A percentile compares a stretch with the other conserved stretches of the same genome.
phyloP scores from a whole-genome alignment of 176 grass and related monocot genomes.

The Areca catechu region DNA sequence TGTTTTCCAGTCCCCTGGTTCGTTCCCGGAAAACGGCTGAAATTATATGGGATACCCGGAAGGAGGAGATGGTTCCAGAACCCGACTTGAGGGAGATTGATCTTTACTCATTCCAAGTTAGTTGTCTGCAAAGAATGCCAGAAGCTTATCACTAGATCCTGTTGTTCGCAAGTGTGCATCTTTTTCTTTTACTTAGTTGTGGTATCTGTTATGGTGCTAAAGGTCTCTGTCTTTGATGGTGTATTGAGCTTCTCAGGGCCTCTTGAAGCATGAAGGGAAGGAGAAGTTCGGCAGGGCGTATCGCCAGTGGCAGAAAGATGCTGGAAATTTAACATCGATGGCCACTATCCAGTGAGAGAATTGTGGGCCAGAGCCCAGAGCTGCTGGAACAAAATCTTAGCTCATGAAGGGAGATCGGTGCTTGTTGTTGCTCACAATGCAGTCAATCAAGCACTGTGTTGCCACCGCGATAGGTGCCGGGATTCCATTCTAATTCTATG shows the following conservation, averaged over 20 bases:
- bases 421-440: constrained; percentile 96
- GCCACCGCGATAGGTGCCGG: constrained; percentile 63
- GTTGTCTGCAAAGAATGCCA: neutral
- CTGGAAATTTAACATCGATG: constrained; percentile 58
- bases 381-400: constrained; percentile 78
- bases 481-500: too few relatives aligned
- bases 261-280: constrained; percentile 85
- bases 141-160: too few relatives aligned
- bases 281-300: constrained; percentile 46
- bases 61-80: constrained; percentile 57
- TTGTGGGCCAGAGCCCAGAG: constrained; percentile 57
- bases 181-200: neutral
- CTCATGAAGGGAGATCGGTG: constrained; percentile 63
- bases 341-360: constrained; percentile 72
- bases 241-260: constrained; percentile 32
- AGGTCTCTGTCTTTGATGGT: neutral
- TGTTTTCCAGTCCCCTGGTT: constrained; percentile 39
- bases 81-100: constrained; percentile 80
- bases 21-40: constrained; percentile 76
- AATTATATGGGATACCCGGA: constrained; percentile 60
- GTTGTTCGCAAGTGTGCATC: too few relatives aligned
- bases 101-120: constrained; percentile 87
- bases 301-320: constrained; percentile 71
- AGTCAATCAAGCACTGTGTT: constrained; percentile 76
- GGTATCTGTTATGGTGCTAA: constrained; percentile 8